phyloP scores from a whole-genome alignment of 805 yeast species.

The Saccharomycopsis amapae region DNA sequence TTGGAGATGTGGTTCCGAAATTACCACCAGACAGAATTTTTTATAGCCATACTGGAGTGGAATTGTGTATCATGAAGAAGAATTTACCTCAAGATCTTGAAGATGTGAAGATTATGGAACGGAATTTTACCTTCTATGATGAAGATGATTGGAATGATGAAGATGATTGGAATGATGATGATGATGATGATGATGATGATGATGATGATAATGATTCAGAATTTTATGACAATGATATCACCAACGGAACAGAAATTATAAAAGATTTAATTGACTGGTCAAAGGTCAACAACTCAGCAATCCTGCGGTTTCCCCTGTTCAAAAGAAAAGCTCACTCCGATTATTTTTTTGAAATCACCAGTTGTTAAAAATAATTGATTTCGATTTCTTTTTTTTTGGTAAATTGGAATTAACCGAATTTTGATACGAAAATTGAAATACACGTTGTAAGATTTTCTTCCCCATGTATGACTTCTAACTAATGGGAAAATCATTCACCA shows the following conservation, averaged over 20 bases:
- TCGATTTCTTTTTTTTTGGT: too few relatives aligned
- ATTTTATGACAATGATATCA: background rate
- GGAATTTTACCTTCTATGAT: background rate
- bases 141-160: background rate
- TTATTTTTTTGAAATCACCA: background rate
- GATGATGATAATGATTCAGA: background rate
- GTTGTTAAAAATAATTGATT: background rate
- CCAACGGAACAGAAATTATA: background rate
- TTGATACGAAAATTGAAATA: too few relatives aligned
- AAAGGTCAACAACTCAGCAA: background rate
- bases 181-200: background rate
- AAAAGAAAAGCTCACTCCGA: constrained; percentile 2
- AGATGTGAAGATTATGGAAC: constrained; percentile 2
- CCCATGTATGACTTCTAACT: too few relatives aligned
- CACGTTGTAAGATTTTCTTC: too few relatives aligned
- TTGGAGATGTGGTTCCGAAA: constrained; percentile 50
- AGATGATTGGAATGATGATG: background rate
- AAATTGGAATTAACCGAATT: too few relatives aligned
- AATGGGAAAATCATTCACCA: too few relatives aligned
- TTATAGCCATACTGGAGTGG: constrained; percentile 44
- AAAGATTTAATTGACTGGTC: too few relatives aligned
- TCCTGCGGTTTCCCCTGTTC: background rate
- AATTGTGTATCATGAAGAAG: constrained; percentile 37
- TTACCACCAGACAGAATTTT: constrained; percentile 34
- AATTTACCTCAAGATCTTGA: constrained; percentile 28